Base-by-base conservation (phyloP, 148 eudicot species). In the Chenopodium berlandieri region DNA sequence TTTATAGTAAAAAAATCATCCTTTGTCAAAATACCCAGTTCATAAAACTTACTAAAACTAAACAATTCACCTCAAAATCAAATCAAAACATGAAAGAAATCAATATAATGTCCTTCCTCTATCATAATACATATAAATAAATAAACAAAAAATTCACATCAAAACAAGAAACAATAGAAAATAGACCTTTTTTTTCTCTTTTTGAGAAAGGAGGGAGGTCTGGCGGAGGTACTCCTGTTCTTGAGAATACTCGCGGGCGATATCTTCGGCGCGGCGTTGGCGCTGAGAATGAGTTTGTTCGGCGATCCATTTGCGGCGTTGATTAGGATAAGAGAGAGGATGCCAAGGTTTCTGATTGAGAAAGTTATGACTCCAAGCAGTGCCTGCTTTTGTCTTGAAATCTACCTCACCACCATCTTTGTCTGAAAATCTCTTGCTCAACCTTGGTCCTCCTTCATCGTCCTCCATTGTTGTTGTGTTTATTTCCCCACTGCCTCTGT, bases 261-360 rank as follows among this genome's bases (percentile, higher is more conserved):
- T 91, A 82, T 96, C 99, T 20, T 92, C 91, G 62, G 88, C 78
- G 23, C 95, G 95, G 72, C 95, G 97, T 17, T 88, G 80, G 77
- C 83, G 96, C 62, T 91, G 91, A 67, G 94, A 94, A 73, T 94
- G 95, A 78, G 97, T 91, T 73, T 96, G 99, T 75, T 96, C 99
- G 86, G 99, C 97, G 85, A 96, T 96, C 99, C 99, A 96, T 84
- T 96, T 96, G 74, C 98, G 95, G 83, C 99, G 97, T 80, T 96
- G 99, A 79, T 96, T 96, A 47, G 99, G 99, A 86, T 96, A 96
- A 58, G 99, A 96, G 48, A 96, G 92, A 77, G 99, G 99, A 73
- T 96, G 99, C 99, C 99, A 96, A 13, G 99, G 99, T 85, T 96
- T 96, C 79, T 96, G 99, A 84, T 96, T 96, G 19, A 96, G 93